Percentiles rank a stretch among this genome's conserved stretches.
Evolutionary conservation across 257 asterid species (phyloP).

Genomic region (Lavandula angustifolia): DNA sequence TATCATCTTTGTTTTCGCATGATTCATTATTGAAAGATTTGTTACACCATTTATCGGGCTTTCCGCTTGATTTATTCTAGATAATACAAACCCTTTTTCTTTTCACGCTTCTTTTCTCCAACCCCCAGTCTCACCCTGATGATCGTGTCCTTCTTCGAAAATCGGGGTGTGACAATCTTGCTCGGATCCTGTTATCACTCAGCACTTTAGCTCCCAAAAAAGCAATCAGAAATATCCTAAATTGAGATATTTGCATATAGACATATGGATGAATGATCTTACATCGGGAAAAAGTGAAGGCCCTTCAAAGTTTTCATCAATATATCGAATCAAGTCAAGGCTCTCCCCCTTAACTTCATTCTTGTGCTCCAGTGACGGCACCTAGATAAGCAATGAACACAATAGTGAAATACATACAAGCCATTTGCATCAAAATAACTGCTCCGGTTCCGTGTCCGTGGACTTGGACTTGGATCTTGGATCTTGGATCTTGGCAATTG

Average conservation of each 20-base stretch:
- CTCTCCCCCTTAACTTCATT: constrained; percentile 85
- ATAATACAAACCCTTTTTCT: too few relatives aligned
- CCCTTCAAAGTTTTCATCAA: constrained; percentile 75
- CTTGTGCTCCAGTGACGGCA: constrained; percentile 78
- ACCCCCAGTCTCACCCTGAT: too few relatives aligned
- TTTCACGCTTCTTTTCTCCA: too few relatives aligned
- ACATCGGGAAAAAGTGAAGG: constrained; percentile 80
- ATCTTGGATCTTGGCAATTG: too few relatives aligned
- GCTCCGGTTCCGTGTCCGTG: too few relatives aligned
- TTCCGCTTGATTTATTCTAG: too few relatives aligned
- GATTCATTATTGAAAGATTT: too few relatives aligned
- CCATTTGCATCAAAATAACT: not conserved
- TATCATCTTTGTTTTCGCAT: too few relatives aligned
- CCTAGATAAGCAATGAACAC: constrained; percentile 39
- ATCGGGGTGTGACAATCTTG: too few relatives aligned
- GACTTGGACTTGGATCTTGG: too few relatives aligned
- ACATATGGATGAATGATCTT: constrained; percentile 33
- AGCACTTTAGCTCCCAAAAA: constrained; percentile 12
- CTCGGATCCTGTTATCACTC: constrained; percentile 50
- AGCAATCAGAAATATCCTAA: constrained; percentile 20
- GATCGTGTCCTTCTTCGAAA: too few relatives aligned
- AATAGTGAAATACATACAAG: not conserved
- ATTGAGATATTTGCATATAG: not conserved
- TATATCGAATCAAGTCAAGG: constrained; percentile 76
- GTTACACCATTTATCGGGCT: too few relatives aligned